phyloP scores from a whole-genome alignment of 2,329 filamentous ascomycete species.

The Knufia petricola region DNA sequence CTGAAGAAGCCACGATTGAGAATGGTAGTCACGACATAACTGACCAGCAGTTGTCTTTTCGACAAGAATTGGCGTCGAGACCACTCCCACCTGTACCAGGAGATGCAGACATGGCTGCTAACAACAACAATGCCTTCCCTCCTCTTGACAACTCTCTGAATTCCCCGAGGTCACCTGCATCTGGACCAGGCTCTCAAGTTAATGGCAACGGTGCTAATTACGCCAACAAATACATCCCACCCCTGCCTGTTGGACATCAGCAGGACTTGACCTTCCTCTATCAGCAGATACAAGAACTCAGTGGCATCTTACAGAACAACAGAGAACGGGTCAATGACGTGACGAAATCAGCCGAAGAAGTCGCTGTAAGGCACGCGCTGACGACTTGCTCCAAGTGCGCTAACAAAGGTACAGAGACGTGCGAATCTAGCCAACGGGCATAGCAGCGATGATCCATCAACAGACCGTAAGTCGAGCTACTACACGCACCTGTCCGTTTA shows the following conservation, averaged over 20 bases:
- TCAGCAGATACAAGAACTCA: constrained; percentile 41
- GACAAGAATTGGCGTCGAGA: not conserved
- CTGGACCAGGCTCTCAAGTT: constrained; percentile 11
- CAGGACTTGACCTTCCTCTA: constrained; percentile 44
- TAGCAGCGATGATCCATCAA: not conserved
- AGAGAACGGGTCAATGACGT: constrained; percentile 41
- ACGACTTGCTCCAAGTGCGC: not conserved
- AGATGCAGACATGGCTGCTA: constrained; percentile 5
- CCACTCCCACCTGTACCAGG: constrained; percentile 1
- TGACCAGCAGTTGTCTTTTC: no score
- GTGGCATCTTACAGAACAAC: constrained; percentile 40
- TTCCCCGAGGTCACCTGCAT: constrained; percentile 12
- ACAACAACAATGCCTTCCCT: constrained; percentile 17
- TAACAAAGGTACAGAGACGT: constrained; percentile 29
- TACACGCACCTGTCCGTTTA: no score
- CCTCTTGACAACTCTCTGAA: constrained; percentile 17
- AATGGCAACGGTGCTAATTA: constrained; percentile 19
- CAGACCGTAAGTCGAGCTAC: not conserved
- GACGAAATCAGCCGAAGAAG: constrained; percentile 40
- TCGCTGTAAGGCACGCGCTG: constrained; percentile 30
- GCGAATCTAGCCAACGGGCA: constrained; percentile 30
- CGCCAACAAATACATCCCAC: constrained; percentile 18
- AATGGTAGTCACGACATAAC: no score
- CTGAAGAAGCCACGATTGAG: no score
- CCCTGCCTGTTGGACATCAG: constrained; percentile 37